Base-by-base conservation (phyloP, 169 alveolate genomes). In the Prorocentrum cordatum region DNA sequence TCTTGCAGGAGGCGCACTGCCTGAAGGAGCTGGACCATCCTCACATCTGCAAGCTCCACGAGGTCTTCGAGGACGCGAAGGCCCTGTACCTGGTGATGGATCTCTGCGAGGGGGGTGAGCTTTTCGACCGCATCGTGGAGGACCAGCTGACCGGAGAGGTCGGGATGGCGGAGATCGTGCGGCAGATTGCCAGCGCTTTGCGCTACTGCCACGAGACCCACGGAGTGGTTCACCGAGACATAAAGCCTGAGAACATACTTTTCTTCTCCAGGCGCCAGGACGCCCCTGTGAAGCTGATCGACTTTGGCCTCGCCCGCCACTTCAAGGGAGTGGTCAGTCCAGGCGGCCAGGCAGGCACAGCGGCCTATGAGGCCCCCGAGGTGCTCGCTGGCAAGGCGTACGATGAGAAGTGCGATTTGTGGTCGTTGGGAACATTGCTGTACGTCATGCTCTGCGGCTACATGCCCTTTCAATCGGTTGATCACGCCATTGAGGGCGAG, bases 11-110 rank as follows among this genome's bases (percentile, higher is more conserved):
- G n/a, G n/a, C n/a, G n/a, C n/a, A n/a, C n/a, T n/a, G n/a, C 20
- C 62, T 77, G 33, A 77, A 77, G 45, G 64, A 80, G 68, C 91
- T 97, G 77, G 99, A 97, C 84, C 99, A 97, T 93, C 98, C 99
- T 16, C 96, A 96, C 92, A 97, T 97, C 45, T 94, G 96, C 71
- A 96, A 96, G 91, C 88, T 96, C 42, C 96, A 94, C 91, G 90
- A 80, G 62, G 90, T 80, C 50, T 80, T 80, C 22, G 90, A 80
- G 27, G 90, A 80, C 47, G 70, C 39, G 16, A 68, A 80, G 80
- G 35, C 68, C 79, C 61, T 80, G 33, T 80, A 61, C 54, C 35
- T 80, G 66, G 90, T 80, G 58, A 80, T 80, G 77, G 90, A 80
- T 26, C 36, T 80, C 10, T 80, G 90, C 35, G 20, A 68, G 5